Base-by-base conservation (phyloP, 139 green algal genomes). In the Tetraselmis chui region DNA sequence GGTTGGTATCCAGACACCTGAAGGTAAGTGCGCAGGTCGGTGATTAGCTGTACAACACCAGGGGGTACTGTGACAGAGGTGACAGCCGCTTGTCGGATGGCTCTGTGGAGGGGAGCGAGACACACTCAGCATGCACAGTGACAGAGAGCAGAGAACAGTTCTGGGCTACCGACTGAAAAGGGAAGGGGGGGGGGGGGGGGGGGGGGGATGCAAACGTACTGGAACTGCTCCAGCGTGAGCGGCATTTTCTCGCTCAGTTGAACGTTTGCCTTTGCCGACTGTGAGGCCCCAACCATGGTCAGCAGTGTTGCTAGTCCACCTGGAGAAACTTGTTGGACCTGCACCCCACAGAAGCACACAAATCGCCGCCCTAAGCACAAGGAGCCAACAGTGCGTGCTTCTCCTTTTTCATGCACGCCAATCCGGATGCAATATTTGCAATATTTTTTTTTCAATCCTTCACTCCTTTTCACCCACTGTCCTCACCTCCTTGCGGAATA, bases 1-100 rank as follows among this genome's bases (percentile, higher is more conserved):
- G 59, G 59, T 27, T 24, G 59, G 59, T 25, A 76, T 1, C 26
- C 1, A 26, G 45, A 45, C 77, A 86, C 85, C 83, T 89, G 90
- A 76, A 97, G 86, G 78, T 89, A 90, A 0, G 30, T 81, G 18
- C 92, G 86, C 82, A 98, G 87, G 84, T 96, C 93, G 2, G 91
- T 89, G 78, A 97, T 79, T 78, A 97, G 77, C 79, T 96, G 87
- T 1, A 97, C 90, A 1, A 97, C 91, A 23, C 86, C 77, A 30
- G 79, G 45, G 1, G 95, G 91, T 45, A 97, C 92, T 2, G 78
- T 83, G 77, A 96, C 92, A 0, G 28, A 24, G 1, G 27, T 31
- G 31, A 91, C 45, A 23, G 94, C 94, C 75, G 87, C 80, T 0
- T 77, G 23, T 77, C 90, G 89, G 29, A 87, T 91, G 29, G 74